A percentile compares a stretch with the other conserved stretches of the same genome.
phyloP scores from a whole-genome alignment of 495 filamentous ascomycete species.

The Lindgomyces ingoldianus region DNA sequence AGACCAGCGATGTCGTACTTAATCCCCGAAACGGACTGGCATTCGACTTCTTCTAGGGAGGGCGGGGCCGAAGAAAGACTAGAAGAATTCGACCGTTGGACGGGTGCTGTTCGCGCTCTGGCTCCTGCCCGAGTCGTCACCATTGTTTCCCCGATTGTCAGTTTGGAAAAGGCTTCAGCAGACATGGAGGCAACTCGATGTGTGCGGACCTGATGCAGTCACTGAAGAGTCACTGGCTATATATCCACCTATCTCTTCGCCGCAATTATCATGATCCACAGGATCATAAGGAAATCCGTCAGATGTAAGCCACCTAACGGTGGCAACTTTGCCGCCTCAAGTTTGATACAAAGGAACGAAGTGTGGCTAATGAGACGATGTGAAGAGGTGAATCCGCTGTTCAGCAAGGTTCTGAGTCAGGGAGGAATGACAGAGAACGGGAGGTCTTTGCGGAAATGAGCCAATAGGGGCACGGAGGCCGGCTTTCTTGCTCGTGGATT shows the following conservation, averaged over 20 bases:
- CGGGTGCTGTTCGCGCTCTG: slow-evolving; percentile 16
- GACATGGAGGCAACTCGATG: slow-evolving; percentile 31
- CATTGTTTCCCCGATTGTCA: slow-evolving; percentile 33
- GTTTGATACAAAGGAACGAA: background rate
- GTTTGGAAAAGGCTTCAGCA: slow-evolving; percentile 32
- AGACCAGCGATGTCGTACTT: slow-evolving; percentile 29
- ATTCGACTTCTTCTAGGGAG: slow-evolving; percentile 7
- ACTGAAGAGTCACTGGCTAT: slow-evolving; percentile 2
- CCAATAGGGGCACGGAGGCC: background rate
- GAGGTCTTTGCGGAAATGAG: background rate
- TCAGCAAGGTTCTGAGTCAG: slow-evolving; percentile 6
- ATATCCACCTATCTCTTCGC: slow-evolving; percentile 21
- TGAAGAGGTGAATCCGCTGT: background rate
- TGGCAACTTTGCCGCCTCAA: slow-evolving; percentile 12
- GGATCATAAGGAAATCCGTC: background rate
- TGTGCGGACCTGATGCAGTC: background rate
- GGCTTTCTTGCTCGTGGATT: background rate
- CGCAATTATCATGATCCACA: slow-evolving; percentile 19
- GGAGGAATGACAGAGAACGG: background rate
- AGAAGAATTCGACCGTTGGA: background rate
- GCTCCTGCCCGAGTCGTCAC: slow-evolving; percentile 37
- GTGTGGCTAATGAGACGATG: slow-evolving; percentile 15
- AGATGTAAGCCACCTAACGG: slow-evolving; percentile 10
- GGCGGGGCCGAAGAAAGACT: slow-evolving; percentile 11
- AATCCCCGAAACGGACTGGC: slow-evolving; percentile 15